A percentile compares a stretch with the other conserved stretches of the same genome.
phyloP scores from a whole-genome alignment of 1,139 yeast species.

The Pichia kudriavzevii region DNA sequence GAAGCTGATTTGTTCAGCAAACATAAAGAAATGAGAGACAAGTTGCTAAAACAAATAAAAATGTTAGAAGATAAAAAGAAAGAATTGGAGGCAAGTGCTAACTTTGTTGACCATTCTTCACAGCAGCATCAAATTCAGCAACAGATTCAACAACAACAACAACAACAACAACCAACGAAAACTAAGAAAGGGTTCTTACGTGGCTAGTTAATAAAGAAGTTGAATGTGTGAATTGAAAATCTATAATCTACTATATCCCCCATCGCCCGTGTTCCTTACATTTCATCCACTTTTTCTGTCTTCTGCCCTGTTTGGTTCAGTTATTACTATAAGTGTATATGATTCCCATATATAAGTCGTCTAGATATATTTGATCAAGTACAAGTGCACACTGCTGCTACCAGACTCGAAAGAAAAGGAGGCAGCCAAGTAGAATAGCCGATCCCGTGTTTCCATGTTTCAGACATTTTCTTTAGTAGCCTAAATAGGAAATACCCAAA shows the following conservation, averaged over 20 bases:
- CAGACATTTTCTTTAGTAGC: conserved; percentile 11
- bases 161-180: conserved; percentile 36
- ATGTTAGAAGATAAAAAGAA: conserved; percentile 86
- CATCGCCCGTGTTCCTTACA: background rate
- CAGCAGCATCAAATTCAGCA: conserved; percentile 19
- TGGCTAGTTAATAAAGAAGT: conserved; percentile 22
- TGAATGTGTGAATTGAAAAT: background rate
- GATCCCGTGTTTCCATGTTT: conserved; percentile 4
- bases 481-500: conserved; percentile 10
- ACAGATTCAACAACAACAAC: conserved; percentile 14
- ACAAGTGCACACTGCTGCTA: too few relatives aligned
- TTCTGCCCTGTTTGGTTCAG: too few relatives aligned
- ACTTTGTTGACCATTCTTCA: conserved; percentile 33
- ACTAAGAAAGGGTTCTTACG: conserved; percentile 58
- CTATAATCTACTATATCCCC: background rate
- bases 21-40: conserved; percentile 96
- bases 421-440: too few relatives aligned
- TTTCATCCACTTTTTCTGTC: too few relatives aligned
- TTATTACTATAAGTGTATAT: too few relatives aligned
- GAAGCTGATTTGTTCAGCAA: conserved; percentile 94
- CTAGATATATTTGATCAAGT: too few relatives aligned
- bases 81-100: conserved; percentile 56
- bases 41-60: conserved; percentile 77
- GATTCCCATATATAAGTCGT: too few relatives aligned
- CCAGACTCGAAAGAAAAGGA: too few relatives aligned